Evolutionary conservation across 2,329 filamentous ascomycete species (phyloP).

Genomic region (Fusarium kyushuense): DNA sequence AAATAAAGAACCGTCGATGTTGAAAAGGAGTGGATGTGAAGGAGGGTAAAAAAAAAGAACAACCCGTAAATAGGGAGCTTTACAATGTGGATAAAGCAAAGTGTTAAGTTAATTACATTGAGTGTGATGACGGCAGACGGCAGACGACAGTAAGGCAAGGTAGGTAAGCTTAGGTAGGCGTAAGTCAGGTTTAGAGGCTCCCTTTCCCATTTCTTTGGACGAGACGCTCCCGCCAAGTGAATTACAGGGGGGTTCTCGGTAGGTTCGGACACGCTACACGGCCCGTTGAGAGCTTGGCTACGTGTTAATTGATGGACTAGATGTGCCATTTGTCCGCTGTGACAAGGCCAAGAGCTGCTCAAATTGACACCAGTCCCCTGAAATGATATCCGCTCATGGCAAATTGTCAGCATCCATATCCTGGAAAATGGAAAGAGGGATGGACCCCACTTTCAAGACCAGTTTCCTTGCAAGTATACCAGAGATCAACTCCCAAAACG

Average conservation of each 20-base stretch:
- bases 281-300: slow-evolving; percentile 33
- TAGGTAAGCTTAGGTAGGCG: slow-evolving; percentile 20
- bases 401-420: slow-evolving; percentile 44
- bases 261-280: slow-evolving; percentile 42
- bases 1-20: background rate
- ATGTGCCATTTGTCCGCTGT: slow-evolving; percentile 17
- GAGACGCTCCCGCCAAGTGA: slow-evolving; percentile 44
- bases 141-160: too few relatives aligned
- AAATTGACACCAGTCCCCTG: slow-evolving; percentile 38
- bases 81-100: slow-evolving; percentile 17
- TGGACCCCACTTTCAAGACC: slow-evolving; percentile 41
- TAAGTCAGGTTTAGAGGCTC: slow-evolving; percentile 17
- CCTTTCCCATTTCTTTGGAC: slow-evolving; percentile 29
- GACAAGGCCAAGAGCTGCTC: background rate
- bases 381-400: slow-evolving; percentile 35
- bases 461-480: slow-evolving; percentile 36
- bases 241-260: slow-evolving; percentile 43
- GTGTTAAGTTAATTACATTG: slow-evolving; percentile 17
- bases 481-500: slow-evolving; percentile 37
- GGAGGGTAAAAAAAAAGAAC: slow-evolving; percentile 23
- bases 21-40: slow-evolving; percentile 48
- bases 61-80: slow-evolving; percentile 18
- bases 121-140: slow-evolving; percentile 38
- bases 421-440: slow-evolving; percentile 26
- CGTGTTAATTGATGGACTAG: slow-evolving; percentile 13